Base-by-base conservation (phyloP, 139 green algal genomes). In the Coccomyxa sp. region DNA sequence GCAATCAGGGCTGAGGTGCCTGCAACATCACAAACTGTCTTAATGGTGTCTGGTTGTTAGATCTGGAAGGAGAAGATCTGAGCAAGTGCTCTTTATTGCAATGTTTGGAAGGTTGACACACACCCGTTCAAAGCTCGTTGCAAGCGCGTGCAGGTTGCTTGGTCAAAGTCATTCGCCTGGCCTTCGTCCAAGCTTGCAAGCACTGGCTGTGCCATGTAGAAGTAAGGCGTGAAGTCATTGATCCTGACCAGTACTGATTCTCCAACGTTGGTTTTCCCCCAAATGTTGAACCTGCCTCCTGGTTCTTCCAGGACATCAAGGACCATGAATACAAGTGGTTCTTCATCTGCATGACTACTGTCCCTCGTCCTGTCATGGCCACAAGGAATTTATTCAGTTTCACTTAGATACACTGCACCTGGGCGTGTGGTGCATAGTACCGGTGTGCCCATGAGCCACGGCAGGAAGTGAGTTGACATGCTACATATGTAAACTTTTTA, bases 211-310 rank as follows among this genome's bases (percentile, higher is more conserved):
- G 88, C 85, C 0, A 94, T 84, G 80, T 89, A 91, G 80, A 94
- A 90, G 84, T 92, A 92, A 14, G 89, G 90, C 76, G 88, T 59
- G 80, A 93, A 94, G 86, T 90, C 88, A 31, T 67, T 38, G 0
- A 92, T 68, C 13, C 82, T 58, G 27, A 92, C 30, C 57, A 93
- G 83, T 51, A 92, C 84, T 28, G 75, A 87, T 17, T 51, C 0
- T 3, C 82, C 79, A 0, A 31, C 58, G 0, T 79, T 23, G 0
- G 82, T 89, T 0, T 74, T 77, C 18, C 90, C 90, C 87, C 87
- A 93, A 21, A 93, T 32, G 31, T 81, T 57, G 77, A 91, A 90
- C 0, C 60, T 57, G 23, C 88, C 89, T 12, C 31, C 1, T 11
- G 67, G 60, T 66, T 92, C 88, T 74, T 93, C 90, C 31, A 84